Conservation (phyloP, 495 filamentous ascomycete species). For the Neurospora sp. region DNA sequence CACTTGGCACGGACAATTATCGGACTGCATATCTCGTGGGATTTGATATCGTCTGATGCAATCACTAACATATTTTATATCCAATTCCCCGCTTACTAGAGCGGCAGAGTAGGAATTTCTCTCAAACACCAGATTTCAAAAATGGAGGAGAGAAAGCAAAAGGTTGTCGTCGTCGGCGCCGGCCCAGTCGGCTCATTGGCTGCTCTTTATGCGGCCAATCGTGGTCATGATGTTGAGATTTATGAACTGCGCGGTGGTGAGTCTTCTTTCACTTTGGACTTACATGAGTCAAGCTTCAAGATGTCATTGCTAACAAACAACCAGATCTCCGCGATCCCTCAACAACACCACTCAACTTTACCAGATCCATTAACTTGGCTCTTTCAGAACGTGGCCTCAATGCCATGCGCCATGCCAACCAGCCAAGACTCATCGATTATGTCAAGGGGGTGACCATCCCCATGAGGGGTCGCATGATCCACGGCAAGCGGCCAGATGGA, state of each 20-base stretch:
- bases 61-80: background rate
- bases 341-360: conserved; percentile 87
- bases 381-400: conserved; percentile 92
- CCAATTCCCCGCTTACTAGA: background rate
- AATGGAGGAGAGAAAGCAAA: conserved; percentile 36
- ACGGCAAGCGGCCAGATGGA: conserved; percentile 55
- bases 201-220: conserved; percentile 79
- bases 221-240: conserved; percentile 82
- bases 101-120: background rate
- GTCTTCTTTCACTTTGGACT: conserved; percentile 19
- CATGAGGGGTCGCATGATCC: conserved; percentile 97
- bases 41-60: background rate
- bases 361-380: conserved; percentile 94
- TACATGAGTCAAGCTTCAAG: background rate
- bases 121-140: background rate
- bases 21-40: background rate
- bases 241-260: conserved; percentile 89
- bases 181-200: conserved; percentile 89
- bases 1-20: background rate
- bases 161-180: conserved; percentile 76
- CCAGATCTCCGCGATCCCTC: conserved; percentile 76
- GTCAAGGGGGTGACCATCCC: conserved; percentile 73
- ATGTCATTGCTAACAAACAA: background rate
- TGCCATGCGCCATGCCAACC: conserved; percentile 59
- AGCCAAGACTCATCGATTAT: conserved; percentile 55